Evolutionary conservation across 2,329 filamentous ascomycete species (phyloP).

Genomic region (Mycogone perniciosa): DNA sequence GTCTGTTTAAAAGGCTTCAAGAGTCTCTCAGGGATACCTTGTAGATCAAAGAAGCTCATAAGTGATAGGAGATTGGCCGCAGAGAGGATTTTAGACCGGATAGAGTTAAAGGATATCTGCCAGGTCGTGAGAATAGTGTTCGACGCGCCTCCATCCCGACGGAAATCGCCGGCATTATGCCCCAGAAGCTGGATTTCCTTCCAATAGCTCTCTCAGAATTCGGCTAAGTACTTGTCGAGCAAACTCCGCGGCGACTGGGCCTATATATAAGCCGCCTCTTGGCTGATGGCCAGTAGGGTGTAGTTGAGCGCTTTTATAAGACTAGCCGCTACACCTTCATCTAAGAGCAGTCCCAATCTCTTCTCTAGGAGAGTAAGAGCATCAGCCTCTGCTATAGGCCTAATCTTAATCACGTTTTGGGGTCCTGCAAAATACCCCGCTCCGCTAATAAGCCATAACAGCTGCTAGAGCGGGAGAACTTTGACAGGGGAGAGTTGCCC

Average conservation of each 20-base stretch:
- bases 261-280: slow-evolving; percentile 29
- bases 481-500: no score
- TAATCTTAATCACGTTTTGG: background rate
- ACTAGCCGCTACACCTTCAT: slow-evolving; percentile 13
- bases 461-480: no score
- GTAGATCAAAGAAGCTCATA: slow-evolving; percentile 40
- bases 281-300: slow-evolving; percentile 29
- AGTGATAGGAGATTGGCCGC: slow-evolving; percentile 39
- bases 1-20: background rate
- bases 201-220: slow-evolving; percentile 22
- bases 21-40: slow-evolving; percentile 29
- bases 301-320: slow-evolving; percentile 24
- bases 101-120: slow-evolving; percentile 21
- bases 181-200: slow-evolving; percentile 2
- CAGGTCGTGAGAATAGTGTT: background rate
- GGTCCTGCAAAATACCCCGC: no score
- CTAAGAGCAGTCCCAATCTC: slow-evolving; percentile 15
- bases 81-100: slow-evolving; percentile 24
- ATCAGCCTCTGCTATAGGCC: background rate
- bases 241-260: slow-evolving; percentile 22
- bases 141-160: background rate
- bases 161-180: background rate
- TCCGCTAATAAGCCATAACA: no score
- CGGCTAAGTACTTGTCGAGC: slow-evolving; percentile 30
- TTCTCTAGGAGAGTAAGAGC: slow-evolving; percentile 12